A percentile compares a stretch with the other conserved stretches of the same genome.
These are phyloP conservation scores for Peniophora sp. DNA, from an alignment of 1,284 basidiomycete genomes.

Conservation along the genomic window DNA sequence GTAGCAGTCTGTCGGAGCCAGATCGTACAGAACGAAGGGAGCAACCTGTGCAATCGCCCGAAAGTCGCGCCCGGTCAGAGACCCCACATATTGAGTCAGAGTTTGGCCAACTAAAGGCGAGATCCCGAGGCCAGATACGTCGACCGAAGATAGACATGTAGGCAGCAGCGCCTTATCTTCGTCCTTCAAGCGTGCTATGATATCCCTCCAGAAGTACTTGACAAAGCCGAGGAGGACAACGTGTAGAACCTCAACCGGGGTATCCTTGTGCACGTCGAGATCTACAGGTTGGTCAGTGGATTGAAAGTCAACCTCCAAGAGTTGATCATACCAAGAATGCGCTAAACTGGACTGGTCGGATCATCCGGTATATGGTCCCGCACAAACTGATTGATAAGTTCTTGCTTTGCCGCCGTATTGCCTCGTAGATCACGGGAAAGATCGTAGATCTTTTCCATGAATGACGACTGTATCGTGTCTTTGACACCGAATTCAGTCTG, in stretches of 20 bases:
- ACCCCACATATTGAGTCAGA: slow-evolving; percentile 20
- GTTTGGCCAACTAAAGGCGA: slow-evolving; percentile 12
- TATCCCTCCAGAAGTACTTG: slow-evolving; percentile 30
- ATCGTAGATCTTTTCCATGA: background rate
- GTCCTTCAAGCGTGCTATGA: slow-evolving; percentile 12
- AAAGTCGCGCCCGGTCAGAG: slow-evolving; percentile 23
- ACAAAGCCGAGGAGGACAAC: slow-evolving; percentile 26
- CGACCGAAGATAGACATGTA: slow-evolving; percentile 16
- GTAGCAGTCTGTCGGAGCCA: slow-evolving; percentile 11
- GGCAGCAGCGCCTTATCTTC: slow-evolving; percentile 12
- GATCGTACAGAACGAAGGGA: slow-evolving; percentile 19
- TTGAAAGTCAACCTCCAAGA: background rate
- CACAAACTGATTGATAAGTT: background rate
- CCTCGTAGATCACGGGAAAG: background rate
- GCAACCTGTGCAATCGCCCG: slow-evolving; percentile 19
- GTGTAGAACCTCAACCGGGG: slow-evolving; percentile 28
- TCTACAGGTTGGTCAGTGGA: slow-evolving; percentile 10
- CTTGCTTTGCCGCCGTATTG: slow-evolving; percentile 2
- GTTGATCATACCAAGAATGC: slow-evolving; percentile 11
- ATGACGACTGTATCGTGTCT: background rate
- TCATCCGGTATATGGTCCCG: background rate
- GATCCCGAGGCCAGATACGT: slow-evolving; percentile 18
- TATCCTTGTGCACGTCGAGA: slow-evolving; percentile 23
- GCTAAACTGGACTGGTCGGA: slow-evolving; percentile 12
- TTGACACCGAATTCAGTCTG: background rate